Percentiles rank a stretch among this genome's conserved stretches.
phyloP scores from a whole-genome alignment of 225 moss, liverwort and hornwort genomes.

The Takakia lepidozioides region DNA sequence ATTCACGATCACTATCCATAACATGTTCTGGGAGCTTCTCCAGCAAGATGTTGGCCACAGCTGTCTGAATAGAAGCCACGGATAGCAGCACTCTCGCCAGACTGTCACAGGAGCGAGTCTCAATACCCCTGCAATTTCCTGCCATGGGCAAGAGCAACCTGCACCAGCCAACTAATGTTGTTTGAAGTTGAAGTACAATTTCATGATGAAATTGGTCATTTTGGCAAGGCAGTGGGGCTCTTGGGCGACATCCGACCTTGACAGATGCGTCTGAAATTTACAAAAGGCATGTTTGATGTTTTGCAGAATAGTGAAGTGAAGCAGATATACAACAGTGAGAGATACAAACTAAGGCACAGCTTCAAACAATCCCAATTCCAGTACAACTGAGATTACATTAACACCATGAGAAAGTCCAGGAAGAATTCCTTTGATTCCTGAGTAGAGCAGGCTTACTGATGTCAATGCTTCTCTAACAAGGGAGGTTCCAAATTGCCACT shows the following conservation, averaged over 20 bases:
- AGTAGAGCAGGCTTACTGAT: background rate
- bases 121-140: conserved; percentile 20
- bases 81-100: conserved; percentile 62
- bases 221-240: too few species aligned
- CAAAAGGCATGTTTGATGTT: too few species aligned
- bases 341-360: conserved; percentile 1
- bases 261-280: too few species aligned
- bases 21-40: conserved; percentile 84
- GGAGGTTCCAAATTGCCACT: background rate
- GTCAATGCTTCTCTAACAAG: too few species aligned
- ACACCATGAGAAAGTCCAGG: background rate
- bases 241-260: too few species aligned
- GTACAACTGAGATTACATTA: background rate
- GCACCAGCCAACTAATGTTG: too few species aligned
- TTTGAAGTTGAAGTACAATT: too few species aligned
- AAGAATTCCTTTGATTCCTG: background rate
- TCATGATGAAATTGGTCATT: too few species aligned
- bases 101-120: conserved; percentile 46
- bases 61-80: conserved; percentile 54
- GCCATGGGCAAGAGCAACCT: conserved; percentile 64
- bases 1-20: conserved; percentile 43
- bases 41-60: conserved; percentile 53
- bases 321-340: too few species aligned
- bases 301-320: too few species aligned
- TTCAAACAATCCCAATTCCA: conserved; percentile 1